Conservation (phyloP, 495 filamentous ascomycete species). For the Neurospora tetrasperma region DNA sequence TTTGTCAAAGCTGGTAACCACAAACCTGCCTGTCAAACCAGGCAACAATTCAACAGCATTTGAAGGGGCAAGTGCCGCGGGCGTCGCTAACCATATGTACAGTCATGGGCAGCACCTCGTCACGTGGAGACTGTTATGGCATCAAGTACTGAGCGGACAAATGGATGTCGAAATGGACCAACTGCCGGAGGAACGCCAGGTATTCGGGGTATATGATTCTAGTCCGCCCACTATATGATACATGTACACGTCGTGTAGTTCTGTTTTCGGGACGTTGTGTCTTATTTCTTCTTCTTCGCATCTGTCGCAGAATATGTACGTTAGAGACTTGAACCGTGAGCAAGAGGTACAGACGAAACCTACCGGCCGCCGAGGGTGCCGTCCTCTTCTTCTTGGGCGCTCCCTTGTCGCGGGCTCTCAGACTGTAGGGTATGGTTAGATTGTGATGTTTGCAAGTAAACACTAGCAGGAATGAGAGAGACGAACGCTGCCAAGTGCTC, state of each 20-base stretch:
- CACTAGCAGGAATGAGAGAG: background rate
- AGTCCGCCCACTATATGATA: slow-evolving; percentile 15
- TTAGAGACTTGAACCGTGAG: slow-evolving; percentile 5
- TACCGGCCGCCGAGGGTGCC: slow-evolving; percentile 46
- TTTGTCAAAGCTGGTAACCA: background rate
- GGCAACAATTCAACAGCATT: background rate
- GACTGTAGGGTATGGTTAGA: slow-evolving; percentile 34
- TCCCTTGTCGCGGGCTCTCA: slow-evolving; percentile 75
- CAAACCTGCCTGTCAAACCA: background rate
- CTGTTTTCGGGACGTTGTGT: background rate
- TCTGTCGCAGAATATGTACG: slow-evolving; percentile 8
- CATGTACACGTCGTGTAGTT: slow-evolving; percentile 5
- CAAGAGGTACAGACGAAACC: slow-evolving; percentile 11
- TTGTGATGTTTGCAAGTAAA: background rate
- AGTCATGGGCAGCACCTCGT: background rate
- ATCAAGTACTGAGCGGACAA: background rate
- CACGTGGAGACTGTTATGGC: background rate
- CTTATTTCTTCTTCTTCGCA: slow-evolving; percentile 19
- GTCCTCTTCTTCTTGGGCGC: slow-evolving; percentile 79
- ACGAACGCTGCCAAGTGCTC: slow-evolving; percentile 55
- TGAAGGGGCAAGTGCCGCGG: background rate
- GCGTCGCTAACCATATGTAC: background rate
- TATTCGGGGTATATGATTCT: slow-evolving; percentile 18
- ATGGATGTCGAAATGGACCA: background rate
- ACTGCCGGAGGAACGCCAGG: background rate